phyloP scores from a whole-genome alignment of 1,284 basidiomycete genomes.

The Cutaneotrichosporon dermatis region DNA sequence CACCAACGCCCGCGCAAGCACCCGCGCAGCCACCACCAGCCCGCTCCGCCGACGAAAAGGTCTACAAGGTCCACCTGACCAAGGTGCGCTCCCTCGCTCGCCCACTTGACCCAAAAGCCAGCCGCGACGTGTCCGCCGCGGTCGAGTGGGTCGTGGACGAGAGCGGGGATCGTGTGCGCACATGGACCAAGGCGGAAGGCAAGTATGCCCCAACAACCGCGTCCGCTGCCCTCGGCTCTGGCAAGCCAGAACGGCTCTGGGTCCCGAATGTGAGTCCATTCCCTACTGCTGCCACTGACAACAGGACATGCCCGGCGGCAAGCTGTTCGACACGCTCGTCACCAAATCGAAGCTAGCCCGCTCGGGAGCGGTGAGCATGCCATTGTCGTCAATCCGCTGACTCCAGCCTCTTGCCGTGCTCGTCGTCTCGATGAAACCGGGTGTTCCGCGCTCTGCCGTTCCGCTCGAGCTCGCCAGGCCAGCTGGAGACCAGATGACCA shows the following conservation, averaged over 20 bases:
- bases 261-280: slow-evolving; percentile 22
- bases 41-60: slow-evolving; percentile 23
- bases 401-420: slow-evolving; percentile 20
- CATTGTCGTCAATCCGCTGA: neutral
- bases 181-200: slow-evolving; percentile 16
- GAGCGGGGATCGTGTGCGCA: slow-evolving; percentile 11
- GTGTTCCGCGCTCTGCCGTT: slow-evolving; percentile 3
- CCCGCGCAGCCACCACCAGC: too few species aligned
- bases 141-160: slow-evolving; percentile 35
- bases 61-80: slow-evolving; percentile 36
- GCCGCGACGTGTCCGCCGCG: slow-evolving; percentile 17
- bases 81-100: slow-evolving; percentile 32
- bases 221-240: neutral
- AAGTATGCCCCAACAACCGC: slow-evolving; percentile 17
- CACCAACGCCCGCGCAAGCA: neutral
- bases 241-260: slow-evolving; percentile 22
- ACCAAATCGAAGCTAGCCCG: slow-evolving; percentile 15
- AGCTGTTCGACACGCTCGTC: slow-evolving; percentile 26
- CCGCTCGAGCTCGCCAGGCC: slow-evolving; percentile 20
- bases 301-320: slow-evolving; percentile 29
- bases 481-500: slow-evolving; percentile 16
- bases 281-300: neutral
- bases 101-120: slow-evolving; percentile 21
- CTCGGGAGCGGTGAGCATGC: neutral
- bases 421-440: slow-evolving; percentile 14